phyloP scores from a whole-genome alignment of 108 stramenopile genomes.

The Craspedostauros australis region DNA sequence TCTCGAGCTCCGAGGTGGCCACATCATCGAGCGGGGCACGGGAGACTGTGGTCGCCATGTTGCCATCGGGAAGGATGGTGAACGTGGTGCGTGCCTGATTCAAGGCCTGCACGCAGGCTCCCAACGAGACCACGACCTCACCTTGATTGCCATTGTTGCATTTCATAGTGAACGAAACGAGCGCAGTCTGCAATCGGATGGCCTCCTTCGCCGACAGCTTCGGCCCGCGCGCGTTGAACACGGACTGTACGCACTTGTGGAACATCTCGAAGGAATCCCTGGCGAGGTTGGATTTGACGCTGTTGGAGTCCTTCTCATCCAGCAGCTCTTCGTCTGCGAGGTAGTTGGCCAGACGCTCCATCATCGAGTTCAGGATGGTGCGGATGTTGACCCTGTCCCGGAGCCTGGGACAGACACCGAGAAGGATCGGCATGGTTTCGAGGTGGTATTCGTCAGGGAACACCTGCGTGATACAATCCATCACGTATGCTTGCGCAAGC shows the following conservation, averaged over 20 bases:
- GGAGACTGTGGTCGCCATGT: conserved; percentile 15
- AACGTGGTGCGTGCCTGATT: conserved; percentile 54
- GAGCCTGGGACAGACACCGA: conserved; percentile 81
- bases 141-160: conserved; percentile 90
- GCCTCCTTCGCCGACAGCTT: conserved; percentile 78
- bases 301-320: conserved; percentile 76
- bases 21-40: conserved; percentile 57
- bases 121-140: conserved; percentile 79
- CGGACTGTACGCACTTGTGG: conserved; percentile 82
- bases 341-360: conserved; percentile 89
- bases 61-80: conserved; percentile 19
- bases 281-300: conserved; percentile 60
- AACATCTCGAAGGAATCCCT: conserved; percentile 86
- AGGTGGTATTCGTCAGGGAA: conserved; percentile 98
- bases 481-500: conserved; percentile 94
- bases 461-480: conserved; percentile 97
- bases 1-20: conserved; percentile 82
- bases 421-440: conserved; percentile 86
- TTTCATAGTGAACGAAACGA: conserved; percentile 86
- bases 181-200: conserved; percentile 86
- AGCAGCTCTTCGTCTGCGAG: conserved; percentile 66
- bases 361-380: conserved; percentile 86
- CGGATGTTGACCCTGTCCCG: conserved; percentile 96
- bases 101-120: conserved; percentile 60
- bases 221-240: conserved; percentile 82